Evolutionary conservation across 345 rosid species (phyloP), one percentile per base, ranked within the genome.

Genomic region (Barbarea vulgaris): DNA sequence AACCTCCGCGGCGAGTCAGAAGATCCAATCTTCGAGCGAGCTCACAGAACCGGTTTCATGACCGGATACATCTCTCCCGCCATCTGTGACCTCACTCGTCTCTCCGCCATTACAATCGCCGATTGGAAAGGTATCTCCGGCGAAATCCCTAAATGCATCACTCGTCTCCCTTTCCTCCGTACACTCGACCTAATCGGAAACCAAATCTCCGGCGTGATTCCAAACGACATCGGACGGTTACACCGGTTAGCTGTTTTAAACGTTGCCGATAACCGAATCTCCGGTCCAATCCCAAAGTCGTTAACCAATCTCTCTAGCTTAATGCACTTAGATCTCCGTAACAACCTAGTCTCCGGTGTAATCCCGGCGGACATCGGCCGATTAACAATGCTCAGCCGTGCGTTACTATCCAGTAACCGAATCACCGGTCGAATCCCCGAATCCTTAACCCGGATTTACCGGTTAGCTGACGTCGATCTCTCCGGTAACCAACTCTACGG

Each of bases 91-190:
- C 87, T 91, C 21, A 3, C 83, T 19, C 78, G 87, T 31, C 97
- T 93, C 64, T 87, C 96, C 56, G 82, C 86, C 57, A 60, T 91
- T 65, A 91, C 82, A 5, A 77, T 93, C 31, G 93, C 98, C 24
- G 96, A 93, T 41, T 93, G 97, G 98, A 91, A 93, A 80, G 98
- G 94, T 3, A 91, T 93, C 66, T 46, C 91, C 31, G 96, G 98
- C 12, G 84, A 80, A 67, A 91, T 93, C 54, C 98, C 98, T 0
- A 68, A 73, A 5, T 93, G 98, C 54, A 64, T 91, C 14, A 71
- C 88, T 7, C 69, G 81, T 0, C 75, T 93, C 9, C 88, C 96
- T 9, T 91, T 87, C 50, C 89, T 93, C 48, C 84, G 97, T 13
- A 79, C 89, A 7, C 36, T 93, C 7, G 98, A 93, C 69, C 59